Conservation (phyloP, 1,284 basidiomycete species). For the Austroboletus niveus region DNA sequence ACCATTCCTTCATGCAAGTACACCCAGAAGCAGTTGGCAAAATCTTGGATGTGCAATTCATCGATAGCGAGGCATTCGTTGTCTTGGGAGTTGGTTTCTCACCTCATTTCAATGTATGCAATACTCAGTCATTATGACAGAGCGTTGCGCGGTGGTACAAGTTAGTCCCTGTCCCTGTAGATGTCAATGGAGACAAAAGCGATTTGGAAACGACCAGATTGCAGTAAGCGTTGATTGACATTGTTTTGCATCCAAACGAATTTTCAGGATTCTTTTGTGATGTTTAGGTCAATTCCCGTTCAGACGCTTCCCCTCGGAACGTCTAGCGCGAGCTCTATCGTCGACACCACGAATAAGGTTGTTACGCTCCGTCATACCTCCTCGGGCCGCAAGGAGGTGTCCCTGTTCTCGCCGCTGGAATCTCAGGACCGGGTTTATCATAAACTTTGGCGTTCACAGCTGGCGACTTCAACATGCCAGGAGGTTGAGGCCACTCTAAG, state of each 20-base stretch:
- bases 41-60: conserved; percentile 21
- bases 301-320: conserved; percentile 10
- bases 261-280: conserved; percentile 7
- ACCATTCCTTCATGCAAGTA: conserved; percentile 9
- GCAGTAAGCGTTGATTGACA: conserved; percentile 17
- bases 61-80: conserved; percentile 24
- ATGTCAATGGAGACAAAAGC: conserved; percentile 11
- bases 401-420: conserved; percentile 9
- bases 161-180: conserved; percentile 7
- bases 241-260: conserved; percentile 2
- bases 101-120: not conserved
- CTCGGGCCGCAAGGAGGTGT: conserved; percentile 20
- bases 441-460: conserved; percentile 21
- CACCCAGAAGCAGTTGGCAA: conserved; percentile 19
- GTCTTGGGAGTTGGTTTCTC: conserved; percentile 26
- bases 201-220: conserved; percentile 13
- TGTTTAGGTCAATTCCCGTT: conserved; percentile 10
- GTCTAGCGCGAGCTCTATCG: conserved; percentile 3
- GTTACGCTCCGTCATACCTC: conserved; percentile 22
- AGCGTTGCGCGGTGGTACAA: conserved; percentile 22
- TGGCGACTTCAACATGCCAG: not conserved
- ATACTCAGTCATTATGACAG: conserved; percentile 16
- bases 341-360: conserved; percentile 12
- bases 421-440: conserved; percentile 9
- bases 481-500: conserved; percentile 32